These are phyloP conservation scores for Trichoderma hamatum DNA, from an alignment of 2,329 filamentous ascomycete genomes.

Conservation along the genomic window DNA sequence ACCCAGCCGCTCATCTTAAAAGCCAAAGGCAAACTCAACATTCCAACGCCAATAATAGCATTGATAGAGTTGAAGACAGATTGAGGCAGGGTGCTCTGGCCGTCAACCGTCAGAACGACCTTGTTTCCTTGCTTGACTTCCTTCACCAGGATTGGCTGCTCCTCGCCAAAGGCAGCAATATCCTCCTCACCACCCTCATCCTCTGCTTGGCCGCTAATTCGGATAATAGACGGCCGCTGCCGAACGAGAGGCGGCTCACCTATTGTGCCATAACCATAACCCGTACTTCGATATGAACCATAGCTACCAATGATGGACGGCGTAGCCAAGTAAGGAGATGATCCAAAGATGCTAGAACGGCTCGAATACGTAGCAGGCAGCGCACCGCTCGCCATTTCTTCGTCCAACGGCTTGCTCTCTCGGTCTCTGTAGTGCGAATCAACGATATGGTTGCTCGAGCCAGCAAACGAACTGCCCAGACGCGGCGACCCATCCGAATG, in stretches of 20 bases:
- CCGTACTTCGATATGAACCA: conserved; percentile 52
- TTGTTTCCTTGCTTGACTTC: conserved; percentile 87
- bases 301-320: conserved; percentile 75
- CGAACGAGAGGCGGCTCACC: conserved; percentile 38
- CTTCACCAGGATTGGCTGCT: conserved; percentile 80
- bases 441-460: conserved; percentile 30
- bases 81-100: conserved; percentile 92
- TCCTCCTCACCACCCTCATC: conserved; percentile 36
- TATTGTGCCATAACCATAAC: conserved; percentile 64
- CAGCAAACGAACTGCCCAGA: conserved; percentile 30
- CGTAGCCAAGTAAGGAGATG: conserved; percentile 64
- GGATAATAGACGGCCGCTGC: conserved; percentile 51
- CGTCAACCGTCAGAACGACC: conserved; percentile 80
- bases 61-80: conserved; percentile 97
- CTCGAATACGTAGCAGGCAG: conserved; percentile 37
- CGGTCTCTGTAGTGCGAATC: conserved; percentile 43
- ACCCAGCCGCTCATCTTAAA: conserved; percentile 89
- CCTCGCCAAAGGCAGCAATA: conserved; percentile 56
- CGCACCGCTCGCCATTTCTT: conserved; percentile 44
- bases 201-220: conserved; percentile 36
- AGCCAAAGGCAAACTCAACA: conserved; percentile 86
- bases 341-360: conserved; percentile 55
- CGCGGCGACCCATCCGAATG: conserved; percentile 50
- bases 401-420: conserved; percentile 53
- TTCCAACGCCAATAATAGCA: conserved; percentile 84